A percentile compares a stretch with the other conserved stretches of the same genome.
Evolutionary conservation across 2,329 filamentous ascomycete genomes (phyloP).

Genomic region (Chlorencoelia australis): DNA sequence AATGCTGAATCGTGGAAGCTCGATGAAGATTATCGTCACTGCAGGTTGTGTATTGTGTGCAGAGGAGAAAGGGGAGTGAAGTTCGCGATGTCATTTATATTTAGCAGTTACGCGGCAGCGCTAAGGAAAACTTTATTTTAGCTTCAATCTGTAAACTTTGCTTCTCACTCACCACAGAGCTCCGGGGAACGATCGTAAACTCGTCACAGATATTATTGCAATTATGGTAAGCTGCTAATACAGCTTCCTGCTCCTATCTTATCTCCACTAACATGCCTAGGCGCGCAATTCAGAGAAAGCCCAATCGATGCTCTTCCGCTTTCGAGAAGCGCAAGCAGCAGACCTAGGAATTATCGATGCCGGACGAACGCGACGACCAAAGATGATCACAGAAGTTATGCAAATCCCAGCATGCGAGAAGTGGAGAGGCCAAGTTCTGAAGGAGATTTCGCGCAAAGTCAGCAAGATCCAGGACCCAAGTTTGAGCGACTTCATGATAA

Average conservation of each 20-base stretch:
- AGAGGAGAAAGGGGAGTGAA: too few relatives aligned
- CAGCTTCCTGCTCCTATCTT: background rate
- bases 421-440: conserved; percentile 95
- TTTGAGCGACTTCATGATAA: conserved; percentile 93
- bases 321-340: conserved; percentile 92
- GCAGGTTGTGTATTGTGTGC: conserved; percentile 20
- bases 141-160: conserved; percentile 7
- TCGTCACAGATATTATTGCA: too few relatives aligned
- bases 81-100: too few relatives aligned
- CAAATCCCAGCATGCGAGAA: conserved; percentile 85
- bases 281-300: conserved; percentile 97
- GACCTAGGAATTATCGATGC: conserved; percentile 94
- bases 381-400: conserved; percentile 78
- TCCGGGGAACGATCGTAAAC: too few relatives aligned
- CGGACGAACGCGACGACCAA: conserved; percentile 79
- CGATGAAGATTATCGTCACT: conserved; percentile 27
- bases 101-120: too few relatives aligned
- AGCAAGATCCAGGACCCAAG: conserved; percentile 86
- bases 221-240: conserved; percentile 23
- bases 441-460: conserved; percentile 94
- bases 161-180: too few relatives aligned
- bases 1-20: conserved; percentile 25
- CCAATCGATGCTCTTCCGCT: conserved; percentile 99
- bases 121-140: conserved; percentile 5
- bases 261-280: conserved; percentile 34